Percentiles rank a stretch among this genome's conserved stretches.
These are phyloP conservation scores for Astragalus membranaceus DNA, from an alignment of 306 rosid genomes.

Conservation along the genomic window DNA sequence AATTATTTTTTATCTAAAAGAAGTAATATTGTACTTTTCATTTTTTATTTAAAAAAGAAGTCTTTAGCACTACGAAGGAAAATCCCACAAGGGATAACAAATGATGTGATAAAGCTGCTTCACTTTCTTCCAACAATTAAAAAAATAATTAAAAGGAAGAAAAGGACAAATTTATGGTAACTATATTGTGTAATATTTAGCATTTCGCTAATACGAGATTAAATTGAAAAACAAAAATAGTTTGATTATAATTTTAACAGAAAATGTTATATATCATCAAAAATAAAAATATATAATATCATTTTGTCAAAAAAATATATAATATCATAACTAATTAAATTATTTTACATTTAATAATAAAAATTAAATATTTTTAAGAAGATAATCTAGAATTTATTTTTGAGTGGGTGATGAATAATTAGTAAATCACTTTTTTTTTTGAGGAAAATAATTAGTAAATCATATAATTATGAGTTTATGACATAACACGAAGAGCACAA, in stretches of 20 bases:
- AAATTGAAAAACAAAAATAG: neutral
- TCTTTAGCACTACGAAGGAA: neutral
- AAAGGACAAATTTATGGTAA: neutral
- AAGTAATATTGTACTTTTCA: neutral
- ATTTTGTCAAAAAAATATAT: too few species aligned
- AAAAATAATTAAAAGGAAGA: neutral
- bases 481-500: neutral
- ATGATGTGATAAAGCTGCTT: slow-evolving; percentile 3
- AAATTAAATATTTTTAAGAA: neutral
- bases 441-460: too few species aligned
- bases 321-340: too few species aligned
- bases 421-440: too few species aligned
- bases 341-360: neutral
- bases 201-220: neutral
- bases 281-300: neutral
- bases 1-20: neutral
- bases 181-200: neutral
- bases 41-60: neutral
- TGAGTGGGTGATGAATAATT: neutral
- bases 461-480: neutral
- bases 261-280: neutral
- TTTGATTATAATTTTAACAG: neutral
- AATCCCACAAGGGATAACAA: neutral
- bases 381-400: neutral
- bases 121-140: slow-evolving; percentile 7